Conservation (phyloP, 768 basidiomycete species). For the Suillus sp. region DNA sequence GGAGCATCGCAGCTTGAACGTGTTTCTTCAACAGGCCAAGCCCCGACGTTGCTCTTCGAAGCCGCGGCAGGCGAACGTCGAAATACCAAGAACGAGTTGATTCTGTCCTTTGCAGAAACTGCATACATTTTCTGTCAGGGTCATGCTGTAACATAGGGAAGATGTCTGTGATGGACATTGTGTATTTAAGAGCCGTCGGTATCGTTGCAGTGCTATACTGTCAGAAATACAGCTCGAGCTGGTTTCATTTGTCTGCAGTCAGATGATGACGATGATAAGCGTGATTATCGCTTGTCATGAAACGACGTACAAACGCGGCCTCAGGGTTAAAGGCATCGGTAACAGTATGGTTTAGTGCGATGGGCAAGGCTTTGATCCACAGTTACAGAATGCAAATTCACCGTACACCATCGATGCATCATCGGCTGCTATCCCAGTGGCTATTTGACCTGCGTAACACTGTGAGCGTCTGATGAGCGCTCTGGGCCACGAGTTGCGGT, state of each 20-base stretch:
- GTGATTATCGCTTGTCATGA: neutral
- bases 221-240: neutral
- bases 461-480: neutral
- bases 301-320: neutral
- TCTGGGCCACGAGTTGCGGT: neutral
- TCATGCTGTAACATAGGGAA: slow-evolving; percentile 44
- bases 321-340: neutral
- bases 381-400: neutral
- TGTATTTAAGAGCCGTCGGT: neutral
- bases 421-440: neutral
- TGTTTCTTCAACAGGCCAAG: neutral
- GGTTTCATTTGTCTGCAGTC: neutral
- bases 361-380: neutral
- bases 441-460: neutral
- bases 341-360: neutral
- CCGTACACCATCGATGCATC: neutral
- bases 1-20: neutral
- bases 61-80: neutral
- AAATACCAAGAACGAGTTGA: slow-evolving; percentile 47
- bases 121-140: slow-evolving; percentile 38
- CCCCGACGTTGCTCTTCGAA: neutral
- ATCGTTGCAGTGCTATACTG: neutral
- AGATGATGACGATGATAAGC: neutral
- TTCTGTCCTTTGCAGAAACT: slow-evolving; percentile 45
- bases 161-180: slow-evolving; percentile 30